phyloP scores from a whole-genome alignment of 345 rosid genomes.

The Brassica nigra region DNA sequence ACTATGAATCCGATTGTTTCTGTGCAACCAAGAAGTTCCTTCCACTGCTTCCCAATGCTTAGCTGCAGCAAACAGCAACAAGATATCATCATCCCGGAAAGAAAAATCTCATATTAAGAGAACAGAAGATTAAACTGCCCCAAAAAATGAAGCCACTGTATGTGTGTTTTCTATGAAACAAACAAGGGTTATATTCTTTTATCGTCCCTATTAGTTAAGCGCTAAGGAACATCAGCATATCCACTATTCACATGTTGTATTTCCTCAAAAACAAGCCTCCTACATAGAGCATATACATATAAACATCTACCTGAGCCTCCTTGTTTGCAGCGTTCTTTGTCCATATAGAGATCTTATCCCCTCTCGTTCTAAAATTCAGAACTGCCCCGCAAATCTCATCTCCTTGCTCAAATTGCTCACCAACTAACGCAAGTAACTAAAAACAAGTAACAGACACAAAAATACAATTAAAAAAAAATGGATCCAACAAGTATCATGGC shows the following conservation, averaged over 20 bases:
- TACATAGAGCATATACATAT: not conserved
- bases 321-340: slow-evolving; percentile 90
- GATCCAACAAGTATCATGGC: not conserved
- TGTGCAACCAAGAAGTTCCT: slow-evolving; percentile 70
- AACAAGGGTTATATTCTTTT: slow-evolving; percentile 2
- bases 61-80: slow-evolving; percentile 43
- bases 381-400: slow-evolving; percentile 97
- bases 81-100: not conserved
- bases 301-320: slow-evolving; percentile 66
- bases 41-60: slow-evolving; percentile 94
- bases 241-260: slow-evolving; percentile 19
- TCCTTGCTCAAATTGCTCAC: slow-evolving; percentile 87
- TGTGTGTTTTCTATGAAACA: not conserved
- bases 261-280: not conserved
- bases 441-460: slow-evolving; percentile 15
- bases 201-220: not conserved
- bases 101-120: slow-evolving; percentile 1
- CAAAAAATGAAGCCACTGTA: not conserved
- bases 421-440: slow-evolving; percentile 81
- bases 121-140: not conserved
- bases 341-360: slow-evolving; percentile 77
- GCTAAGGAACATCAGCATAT: not conserved
- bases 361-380: slow-evolving; percentile 62
- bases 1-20: slow-evolving; percentile 70
- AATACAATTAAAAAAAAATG: not conserved